Conservation (phyloP, 106 monocot genomes). For the Allium sativum region DNA sequence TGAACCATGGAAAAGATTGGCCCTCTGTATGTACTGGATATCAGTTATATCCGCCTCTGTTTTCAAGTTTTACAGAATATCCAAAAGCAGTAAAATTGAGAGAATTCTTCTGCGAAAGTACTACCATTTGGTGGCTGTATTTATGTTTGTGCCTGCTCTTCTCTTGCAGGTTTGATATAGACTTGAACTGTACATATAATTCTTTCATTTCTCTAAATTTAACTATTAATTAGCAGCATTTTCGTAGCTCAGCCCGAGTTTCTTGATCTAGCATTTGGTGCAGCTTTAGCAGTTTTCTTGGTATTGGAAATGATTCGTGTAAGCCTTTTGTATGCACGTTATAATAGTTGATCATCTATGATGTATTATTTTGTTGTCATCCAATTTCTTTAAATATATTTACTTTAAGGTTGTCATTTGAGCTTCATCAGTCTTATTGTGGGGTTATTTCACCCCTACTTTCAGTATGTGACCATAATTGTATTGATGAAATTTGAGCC, state of each 20-base stretch:
- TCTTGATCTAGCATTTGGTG: slow-evolving; percentile 96
- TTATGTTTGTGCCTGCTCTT: slow-evolving; percentile 86
- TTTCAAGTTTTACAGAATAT: slow-evolving; percentile 77
- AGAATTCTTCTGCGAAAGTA: slow-evolving; percentile 97
- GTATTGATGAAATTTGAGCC: not conserved
- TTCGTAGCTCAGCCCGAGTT: slow-evolving; percentile 60
- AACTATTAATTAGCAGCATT: slow-evolving; percentile 8
- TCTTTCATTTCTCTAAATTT: not conserved
- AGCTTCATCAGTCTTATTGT: too few relatives aligned
- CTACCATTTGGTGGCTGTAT: slow-evolving; percentile 91
- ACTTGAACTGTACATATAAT: not conserved
- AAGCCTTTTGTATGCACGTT: slow-evolving; percentile 16
- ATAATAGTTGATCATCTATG: too few relatives aligned
- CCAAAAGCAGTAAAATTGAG: slow-evolving; percentile 84
- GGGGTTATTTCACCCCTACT: too few relatives aligned
- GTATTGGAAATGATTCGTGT: slow-evolving; percentile 88
- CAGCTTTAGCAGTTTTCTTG: slow-evolving; percentile 79
- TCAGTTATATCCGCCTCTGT: slow-evolving; percentile 64
- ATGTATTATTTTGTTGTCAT: too few relatives aligned
- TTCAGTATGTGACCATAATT: too few relatives aligned
- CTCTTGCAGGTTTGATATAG: slow-evolving; percentile 54
- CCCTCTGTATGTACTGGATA: slow-evolving; percentile 78
- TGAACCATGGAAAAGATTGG: slow-evolving; percentile 44
- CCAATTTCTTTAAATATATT: too few relatives aligned
- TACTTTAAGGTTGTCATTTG: too few relatives aligned